Conservation (phyloP, 116 monocot genomes). For the Zostera marina region DNA sequence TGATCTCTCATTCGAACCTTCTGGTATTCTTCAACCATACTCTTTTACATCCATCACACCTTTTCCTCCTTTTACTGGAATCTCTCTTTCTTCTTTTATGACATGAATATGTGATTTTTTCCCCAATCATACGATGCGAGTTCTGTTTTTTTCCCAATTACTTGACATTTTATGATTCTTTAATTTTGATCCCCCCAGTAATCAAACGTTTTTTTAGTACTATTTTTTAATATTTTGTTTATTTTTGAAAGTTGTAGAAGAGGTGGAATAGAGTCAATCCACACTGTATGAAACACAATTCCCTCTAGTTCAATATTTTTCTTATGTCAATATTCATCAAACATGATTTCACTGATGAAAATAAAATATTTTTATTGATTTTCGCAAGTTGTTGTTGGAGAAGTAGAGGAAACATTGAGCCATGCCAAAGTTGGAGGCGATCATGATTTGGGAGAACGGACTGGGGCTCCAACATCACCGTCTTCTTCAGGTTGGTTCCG, state of each 20-base stretch:
- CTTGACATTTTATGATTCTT: no score
- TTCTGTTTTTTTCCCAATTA: no score
- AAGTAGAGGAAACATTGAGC: slow-evolving; percentile 18
- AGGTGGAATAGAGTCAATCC: no score
- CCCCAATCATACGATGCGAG: no score
- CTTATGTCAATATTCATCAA: no score
- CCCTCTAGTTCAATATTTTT: not conserved
- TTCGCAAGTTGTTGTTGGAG: slow-evolving; percentile 30
- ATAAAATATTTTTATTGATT: not conserved
- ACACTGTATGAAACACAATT: no score
- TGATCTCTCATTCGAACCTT: slow-evolving; percentile 83
- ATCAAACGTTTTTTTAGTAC: no score
- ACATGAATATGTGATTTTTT: no score
- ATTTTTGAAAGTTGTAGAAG: no score
- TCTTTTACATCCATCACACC: not conserved
- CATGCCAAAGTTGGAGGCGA: slow-evolving; percentile 49
- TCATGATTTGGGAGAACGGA: slow-evolving; percentile 46
- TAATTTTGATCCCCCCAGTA: no score
- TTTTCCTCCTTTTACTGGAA: not conserved
- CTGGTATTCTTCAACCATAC: slow-evolving; percentile 24
- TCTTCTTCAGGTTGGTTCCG: slow-evolving; percentile 98
- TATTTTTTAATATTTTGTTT: no score
- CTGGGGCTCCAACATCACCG: slow-evolving; percentile 56
- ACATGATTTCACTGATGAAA: not conserved
- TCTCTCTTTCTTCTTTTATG: no score